A percentile compares a stretch with the other conserved stretches of the same genome.
Evolutionary conservation across 2,329 filamentous ascomycete genomes (phyloP).

Genomic region (Fusarium floridanum): DNA sequence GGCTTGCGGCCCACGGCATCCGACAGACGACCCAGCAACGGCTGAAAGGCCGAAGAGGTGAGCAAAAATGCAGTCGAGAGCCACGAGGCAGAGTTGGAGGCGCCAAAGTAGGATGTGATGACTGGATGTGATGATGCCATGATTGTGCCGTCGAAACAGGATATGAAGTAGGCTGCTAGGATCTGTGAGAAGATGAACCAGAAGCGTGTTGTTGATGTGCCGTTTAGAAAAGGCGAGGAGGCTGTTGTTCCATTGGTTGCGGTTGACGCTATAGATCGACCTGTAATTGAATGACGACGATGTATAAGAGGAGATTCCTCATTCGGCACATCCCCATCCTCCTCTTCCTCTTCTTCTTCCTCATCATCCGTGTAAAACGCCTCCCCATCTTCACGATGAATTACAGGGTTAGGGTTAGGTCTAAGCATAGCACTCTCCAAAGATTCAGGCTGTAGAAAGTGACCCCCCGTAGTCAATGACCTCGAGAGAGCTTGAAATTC

Average conservation of each 20-base stretch:
- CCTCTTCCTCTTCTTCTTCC: constrained; percentile 18
- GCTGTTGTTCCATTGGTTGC: constrained; percentile 18
- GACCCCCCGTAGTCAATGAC: constrained; percentile 54
- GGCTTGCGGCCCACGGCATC: constrained; percentile 79
- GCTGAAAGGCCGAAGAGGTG: constrained; percentile 81
- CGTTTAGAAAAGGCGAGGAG: constrained; percentile 57
- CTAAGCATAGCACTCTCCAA: constrained; percentile 57
- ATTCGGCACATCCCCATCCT: constrained; percentile 18
- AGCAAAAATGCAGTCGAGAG: constrained; percentile 83
- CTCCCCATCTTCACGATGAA: constrained; percentile 23
- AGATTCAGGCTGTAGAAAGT: constrained; percentile 58
- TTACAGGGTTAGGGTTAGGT: constrained; percentile 39
- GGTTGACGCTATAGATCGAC: constrained; percentile 27
- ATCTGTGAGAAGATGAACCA: constrained; percentile 73
- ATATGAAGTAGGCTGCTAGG: constrained; percentile 68
- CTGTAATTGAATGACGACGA: constrained; percentile 30
- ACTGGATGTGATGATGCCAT: constrained; percentile 87
- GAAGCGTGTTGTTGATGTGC: constrained; percentile 65
- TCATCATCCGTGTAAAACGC: constrained; percentile 16
- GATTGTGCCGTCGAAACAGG: constrained; percentile 80
- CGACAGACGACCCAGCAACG: constrained; percentile 79
- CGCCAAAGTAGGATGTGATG: constrained; percentile 83
- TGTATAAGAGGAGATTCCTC: constrained; percentile 48
- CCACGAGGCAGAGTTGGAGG: constrained; percentile 86
- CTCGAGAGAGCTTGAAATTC: constrained; percentile 52